Evolutionary conservation across 345 rosid species (phyloP), one percentile per base, ranked within the genome.

Genomic region (Acer yangbiense): DNA sequence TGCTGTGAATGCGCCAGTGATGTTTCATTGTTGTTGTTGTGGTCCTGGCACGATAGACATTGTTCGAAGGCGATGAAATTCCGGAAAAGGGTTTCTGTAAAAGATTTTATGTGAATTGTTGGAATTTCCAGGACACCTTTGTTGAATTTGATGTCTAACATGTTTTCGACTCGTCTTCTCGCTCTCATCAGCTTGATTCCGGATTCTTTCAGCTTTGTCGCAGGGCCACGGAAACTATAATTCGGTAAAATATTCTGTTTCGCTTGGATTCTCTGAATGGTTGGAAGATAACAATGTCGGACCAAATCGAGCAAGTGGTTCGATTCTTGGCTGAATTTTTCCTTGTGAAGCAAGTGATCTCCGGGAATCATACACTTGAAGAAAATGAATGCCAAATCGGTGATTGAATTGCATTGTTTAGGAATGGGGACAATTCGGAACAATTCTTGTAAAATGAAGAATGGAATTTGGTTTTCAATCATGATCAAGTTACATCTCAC

Each of bases 381-480:
- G 78, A 87, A 87, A 21, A 78, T 80, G 61, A 86, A 86, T 21
- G 88, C 85, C 0, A 89, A 88, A 61, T 84, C 88, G 0, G 88
- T 66, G 14, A 90, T 81, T 7, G 88, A 64, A 11, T 16, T 77
- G 25, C 87, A 85, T n/a, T 85, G 85, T 12, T 69, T 55, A 0
- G 89, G 84, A n/a, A 84, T 41, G 2, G 88, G 87, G 4, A 82
- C 85, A 1, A 86, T 76, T 62, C 83, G 79, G 23, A 82, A 89
- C 32, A 90, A 12, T 16, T 86, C 35, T 57, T 83, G 87, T 60
- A 90, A 87, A 72, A 90, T 25, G 69, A 87, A 87, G 25, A 86
- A 58, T 0, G 92, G 94, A 16, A 90, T 85, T 57, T 90, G 92
- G 50, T 90, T 90, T 81, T 90, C 94, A 16, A 89, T 74, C 76